Conservation (phyloP, 352 stramenopile species). For the Phytophthora litchii region DNA sequence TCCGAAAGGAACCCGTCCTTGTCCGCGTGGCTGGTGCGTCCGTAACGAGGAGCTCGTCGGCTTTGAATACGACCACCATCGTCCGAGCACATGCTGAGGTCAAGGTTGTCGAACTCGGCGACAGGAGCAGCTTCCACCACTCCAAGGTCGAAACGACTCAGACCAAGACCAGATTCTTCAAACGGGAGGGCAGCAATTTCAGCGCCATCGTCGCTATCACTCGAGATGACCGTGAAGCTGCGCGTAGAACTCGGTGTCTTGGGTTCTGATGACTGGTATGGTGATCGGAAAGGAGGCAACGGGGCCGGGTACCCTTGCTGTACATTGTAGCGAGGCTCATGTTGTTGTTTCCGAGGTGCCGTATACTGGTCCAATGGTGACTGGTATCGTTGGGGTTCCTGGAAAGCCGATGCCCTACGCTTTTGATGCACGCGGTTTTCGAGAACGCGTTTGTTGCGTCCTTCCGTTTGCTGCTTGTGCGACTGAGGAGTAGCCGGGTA, state of each 20-base stretch:
- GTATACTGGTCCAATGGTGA: conserved; percentile 35
- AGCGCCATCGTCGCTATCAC: conserved; percentile 34
- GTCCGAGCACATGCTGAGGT: conserved; percentile 37
- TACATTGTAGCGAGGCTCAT: conserved; percentile 26
- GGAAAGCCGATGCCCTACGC: conserved; percentile 4
- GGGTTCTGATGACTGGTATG: conserved; percentile 24
- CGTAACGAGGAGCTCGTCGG: conserved; percentile 34
- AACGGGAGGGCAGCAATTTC: conserved; percentile 21
- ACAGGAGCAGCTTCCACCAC: conserved; percentile 31
- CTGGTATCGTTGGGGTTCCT: conserved; percentile 19
- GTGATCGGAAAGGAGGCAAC: conserved; percentile 35
- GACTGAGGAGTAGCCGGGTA: conserved; percentile 31
- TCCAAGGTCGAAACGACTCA: conserved; percentile 47
- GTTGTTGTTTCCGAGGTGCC: conserved; percentile 17
- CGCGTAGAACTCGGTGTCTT: conserved; percentile 28
- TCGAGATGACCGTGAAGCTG: conserved; percentile 35
- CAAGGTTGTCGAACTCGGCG: conserved; percentile 24
- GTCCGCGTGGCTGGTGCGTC: conserved; percentile 41
- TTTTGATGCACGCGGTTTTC: conserved; percentile 35
- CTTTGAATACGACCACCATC: conserved; percentile 19
- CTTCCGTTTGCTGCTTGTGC: conserved; percentile 37
- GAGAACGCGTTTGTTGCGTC: conserved; percentile 38
- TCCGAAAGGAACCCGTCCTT: conserved; percentile 51
- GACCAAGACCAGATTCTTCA: conserved; percentile 31
- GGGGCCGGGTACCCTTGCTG: conserved; percentile 6